These are phyloP conservation scores for Leptographium wingfieldii DNA, from an alignment of 2,329 filamentous ascomycete genomes.

Conservation along the genomic window DNA sequence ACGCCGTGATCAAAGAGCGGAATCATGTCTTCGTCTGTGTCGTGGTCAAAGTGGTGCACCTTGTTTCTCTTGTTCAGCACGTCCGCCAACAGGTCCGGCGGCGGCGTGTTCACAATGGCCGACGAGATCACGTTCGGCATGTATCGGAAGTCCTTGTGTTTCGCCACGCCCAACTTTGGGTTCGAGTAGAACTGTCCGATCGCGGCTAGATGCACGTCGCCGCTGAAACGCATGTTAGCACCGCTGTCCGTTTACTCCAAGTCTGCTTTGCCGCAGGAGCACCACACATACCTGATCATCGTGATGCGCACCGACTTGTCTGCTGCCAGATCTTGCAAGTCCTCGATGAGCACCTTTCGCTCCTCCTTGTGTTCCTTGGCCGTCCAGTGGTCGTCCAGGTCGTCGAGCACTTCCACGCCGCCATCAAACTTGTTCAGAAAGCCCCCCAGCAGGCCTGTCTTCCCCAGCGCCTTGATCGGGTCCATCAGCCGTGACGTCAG, in stretches of 20 bases:
- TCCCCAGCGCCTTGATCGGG: constrained; percentile 77
- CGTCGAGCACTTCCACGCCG: constrained; percentile 81
- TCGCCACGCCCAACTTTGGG: constrained; percentile 63
- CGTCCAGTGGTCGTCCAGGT: constrained; percentile 95
- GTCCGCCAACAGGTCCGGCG: constrained; percentile 78
- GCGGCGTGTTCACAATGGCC: constrained; percentile 85
- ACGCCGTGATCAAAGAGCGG: constrained; percentile 84
- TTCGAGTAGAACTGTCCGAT: constrained; percentile 94
- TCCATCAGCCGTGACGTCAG: constrained; percentile 78
- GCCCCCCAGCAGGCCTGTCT: constrained; percentile 65
- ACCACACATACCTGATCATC: constrained; percentile 52
- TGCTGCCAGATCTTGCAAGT: constrained; percentile 83
- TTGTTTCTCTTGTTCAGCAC: constrained; percentile 90
- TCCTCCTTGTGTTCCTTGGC: constrained; percentile 89
- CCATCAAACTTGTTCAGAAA: constrained; percentile 85
- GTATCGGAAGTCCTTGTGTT: constrained; percentile 87
- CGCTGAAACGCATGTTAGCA: constrained; percentile 32
- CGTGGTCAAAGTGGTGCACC: constrained; percentile 54
- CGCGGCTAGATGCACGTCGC: constrained; percentile 86
- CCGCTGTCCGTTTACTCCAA: no score
- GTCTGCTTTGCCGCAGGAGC: not conserved
- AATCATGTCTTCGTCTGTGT: constrained; percentile 93
- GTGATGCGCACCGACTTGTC: constrained; percentile 88
- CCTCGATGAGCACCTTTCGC: constrained; percentile 73
- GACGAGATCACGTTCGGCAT: constrained; percentile 95